Conservation (phyloP, 106 monocot genomes). For the Acanthochlamys bracteata region DNA sequence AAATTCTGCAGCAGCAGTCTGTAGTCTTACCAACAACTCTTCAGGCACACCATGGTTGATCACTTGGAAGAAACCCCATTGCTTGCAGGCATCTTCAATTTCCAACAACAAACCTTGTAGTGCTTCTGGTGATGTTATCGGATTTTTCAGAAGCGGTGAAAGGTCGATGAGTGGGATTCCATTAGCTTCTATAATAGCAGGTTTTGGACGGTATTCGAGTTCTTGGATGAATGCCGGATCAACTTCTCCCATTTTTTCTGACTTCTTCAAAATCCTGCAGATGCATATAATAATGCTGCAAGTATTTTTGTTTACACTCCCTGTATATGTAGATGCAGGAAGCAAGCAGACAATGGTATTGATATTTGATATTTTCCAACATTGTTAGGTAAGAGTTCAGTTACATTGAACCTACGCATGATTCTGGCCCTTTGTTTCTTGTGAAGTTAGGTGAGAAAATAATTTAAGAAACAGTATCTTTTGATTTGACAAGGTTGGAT, state of each 20-base stretch:
- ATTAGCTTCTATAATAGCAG: conserved; percentile 11
- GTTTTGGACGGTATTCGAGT: conserved; percentile 26
- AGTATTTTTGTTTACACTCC: too few relatives aligned
- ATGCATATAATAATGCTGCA: too few relatives aligned
- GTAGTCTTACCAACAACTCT: conserved; percentile 18
- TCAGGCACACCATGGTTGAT: conserved; percentile 46
- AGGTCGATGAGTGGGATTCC: conserved; percentile 28
- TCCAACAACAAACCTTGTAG: conserved; percentile 17
- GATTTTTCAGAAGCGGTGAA: conserved; percentile 10
- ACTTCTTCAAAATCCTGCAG: background rate
- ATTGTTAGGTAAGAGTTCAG: too few relatives aligned
- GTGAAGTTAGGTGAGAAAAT: too few relatives aligned
- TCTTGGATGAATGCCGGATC: conserved; percentile 32
- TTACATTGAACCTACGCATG: too few relatives aligned
- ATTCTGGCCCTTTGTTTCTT: too few relatives aligned
- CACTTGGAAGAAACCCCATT: conserved; percentile 76
- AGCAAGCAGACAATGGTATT: too few relatives aligned
- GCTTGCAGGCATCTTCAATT: conserved; percentile 36
- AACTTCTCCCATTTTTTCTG: conserved; percentile 21
- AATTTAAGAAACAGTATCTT: too few relatives aligned
- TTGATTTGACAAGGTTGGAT: too few relatives aligned
- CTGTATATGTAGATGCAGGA: too few relatives aligned
- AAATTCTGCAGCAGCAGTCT: conserved; percentile 32
- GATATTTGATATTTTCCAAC: too few relatives aligned
- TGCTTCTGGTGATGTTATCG: background rate